Conservation (phyloP, 306 rosid species). For the Casuarina glauca region DNA sequence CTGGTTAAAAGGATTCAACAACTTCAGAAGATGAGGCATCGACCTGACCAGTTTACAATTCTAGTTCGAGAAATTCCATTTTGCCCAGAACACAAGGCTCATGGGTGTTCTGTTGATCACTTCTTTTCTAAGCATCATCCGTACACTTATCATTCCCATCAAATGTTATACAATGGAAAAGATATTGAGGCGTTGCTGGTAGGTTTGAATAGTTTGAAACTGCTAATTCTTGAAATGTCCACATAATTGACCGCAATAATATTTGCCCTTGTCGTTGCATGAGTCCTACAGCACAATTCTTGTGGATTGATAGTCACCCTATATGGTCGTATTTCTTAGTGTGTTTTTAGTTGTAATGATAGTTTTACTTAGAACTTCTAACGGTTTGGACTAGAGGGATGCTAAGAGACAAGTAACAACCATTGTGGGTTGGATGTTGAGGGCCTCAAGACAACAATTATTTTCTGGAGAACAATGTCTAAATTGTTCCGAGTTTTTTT, state of each 20-base stretch:
- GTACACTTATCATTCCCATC: slow-evolving; percentile 58
- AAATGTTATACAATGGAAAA: slow-evolving; percentile 55
- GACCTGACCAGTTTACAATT: slow-evolving; percentile 78
- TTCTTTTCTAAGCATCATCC: slow-evolving; percentile 78
- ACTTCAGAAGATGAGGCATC: slow-evolving; percentile 52
- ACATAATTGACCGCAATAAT: background rate
- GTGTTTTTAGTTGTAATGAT: background rate
- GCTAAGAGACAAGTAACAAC: background rate
- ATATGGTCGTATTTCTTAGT: background rate
- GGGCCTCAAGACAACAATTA: background rate
- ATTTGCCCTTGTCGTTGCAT: background rate
- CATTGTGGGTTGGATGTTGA: background rate
- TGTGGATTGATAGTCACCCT: background rate
- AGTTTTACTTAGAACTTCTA: background rate
- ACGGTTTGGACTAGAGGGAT: background rate
- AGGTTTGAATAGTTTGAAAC: slow-evolving; percentile 22
- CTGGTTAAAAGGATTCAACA: slow-evolving; percentile 62
- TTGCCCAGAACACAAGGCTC: slow-evolving; percentile 66
- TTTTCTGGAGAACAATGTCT: background rate
- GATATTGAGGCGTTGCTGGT: slow-evolving; percentile 67
- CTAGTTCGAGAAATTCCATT: slow-evolving; percentile 78
- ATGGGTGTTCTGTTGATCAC: slow-evolving; percentile 63
- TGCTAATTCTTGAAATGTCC: background rate
- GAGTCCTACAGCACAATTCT: background rate
- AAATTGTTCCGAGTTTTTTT: background rate